Evolutionary conservation across 2,329 filamentous ascomycete genomes (phyloP).

Genomic region (Chaetomium sp.): DNA sequence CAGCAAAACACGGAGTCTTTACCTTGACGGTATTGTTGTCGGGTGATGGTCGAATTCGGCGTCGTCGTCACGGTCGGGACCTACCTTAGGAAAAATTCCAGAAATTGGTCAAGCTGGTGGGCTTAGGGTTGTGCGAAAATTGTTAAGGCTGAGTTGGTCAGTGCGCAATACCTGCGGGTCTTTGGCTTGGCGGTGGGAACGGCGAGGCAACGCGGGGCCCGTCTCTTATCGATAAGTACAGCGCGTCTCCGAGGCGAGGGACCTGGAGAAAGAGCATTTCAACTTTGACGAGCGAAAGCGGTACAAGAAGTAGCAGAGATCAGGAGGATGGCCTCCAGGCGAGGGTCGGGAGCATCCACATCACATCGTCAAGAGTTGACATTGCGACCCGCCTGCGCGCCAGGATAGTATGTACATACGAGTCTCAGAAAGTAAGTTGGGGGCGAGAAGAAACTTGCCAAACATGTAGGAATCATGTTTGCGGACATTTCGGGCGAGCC

Average conservation of each 20-base stretch:
- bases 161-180: conserved; percentile 18
- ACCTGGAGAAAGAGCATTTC: no score
- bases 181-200: conserved; percentile 21
- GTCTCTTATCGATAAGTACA: conserved; percentile 21
- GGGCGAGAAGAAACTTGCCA: not conserved
- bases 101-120: conserved; percentile 35
- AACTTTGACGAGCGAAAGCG: no score
- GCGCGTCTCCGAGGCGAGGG: not conserved
- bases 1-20: conserved; percentile 20
- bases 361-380: not conserved
- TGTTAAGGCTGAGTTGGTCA: conserved; percentile 33
- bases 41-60: conserved; percentile 36
- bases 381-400: not conserved
- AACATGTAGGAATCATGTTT: not conserved
- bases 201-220: not conserved
- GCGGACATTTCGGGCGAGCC: not conserved
- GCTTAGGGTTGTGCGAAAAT: conserved; percentile 38
- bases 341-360: not conserved
- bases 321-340: not conserved
- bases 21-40: conserved; percentile 38
- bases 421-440: not conserved
- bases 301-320: no score
- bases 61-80: conserved; percentile 35
- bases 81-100: conserved; percentile 35
- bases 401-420: not conserved